These are phyloP conservation scores for Saccharomycopsis selenospora DNA, from an alignment of 805 yeast species.

Conservation along the genomic window DNA sequence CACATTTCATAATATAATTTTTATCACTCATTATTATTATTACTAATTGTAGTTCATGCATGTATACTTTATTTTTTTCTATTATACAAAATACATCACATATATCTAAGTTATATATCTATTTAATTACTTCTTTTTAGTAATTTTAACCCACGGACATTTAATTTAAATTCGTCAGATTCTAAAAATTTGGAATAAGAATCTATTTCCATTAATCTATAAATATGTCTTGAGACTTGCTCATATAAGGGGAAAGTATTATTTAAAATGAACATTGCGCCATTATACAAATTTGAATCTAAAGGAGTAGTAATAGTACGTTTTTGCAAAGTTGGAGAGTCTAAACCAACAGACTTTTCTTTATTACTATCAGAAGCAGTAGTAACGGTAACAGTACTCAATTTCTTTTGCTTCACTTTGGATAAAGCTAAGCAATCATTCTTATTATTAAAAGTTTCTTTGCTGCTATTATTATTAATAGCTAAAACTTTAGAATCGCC, in stretches of 20 bases:
- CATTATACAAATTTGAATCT: conserved; percentile 7
- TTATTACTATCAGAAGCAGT: too few species aligned
- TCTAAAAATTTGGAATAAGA: conserved; percentile 62
- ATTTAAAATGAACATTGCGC: conserved; percentile 32
- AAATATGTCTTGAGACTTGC: conserved; percentile 43
- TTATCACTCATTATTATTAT: too few species aligned
- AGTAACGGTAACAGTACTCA: too few species aligned
- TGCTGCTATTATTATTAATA: too few species aligned
- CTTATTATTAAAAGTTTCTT: too few species aligned
- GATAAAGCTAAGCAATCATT: background rate
- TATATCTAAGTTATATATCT: too few species aligned
- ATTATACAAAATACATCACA: too few species aligned
- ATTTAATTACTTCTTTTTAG: background rate
- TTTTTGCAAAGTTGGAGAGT: conserved; percentile 10
- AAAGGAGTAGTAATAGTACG: background rate
- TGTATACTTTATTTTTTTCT: too few species aligned
- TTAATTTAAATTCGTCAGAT: conserved; percentile 27
- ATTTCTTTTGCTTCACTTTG: background rate
- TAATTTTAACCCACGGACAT: background rate
- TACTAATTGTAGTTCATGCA: too few species aligned
- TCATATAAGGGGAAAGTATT: conserved; percentile 38
- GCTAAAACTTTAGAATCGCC: background rate
- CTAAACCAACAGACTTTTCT: background rate
- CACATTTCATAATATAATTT: too few species aligned
- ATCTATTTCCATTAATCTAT: conserved; percentile 60